Evolutionary conservation across 208 protist species (phyloP), one percentile per base, ranked within the genome.

Genomic region (Leishmania aethiopica): DNA sequence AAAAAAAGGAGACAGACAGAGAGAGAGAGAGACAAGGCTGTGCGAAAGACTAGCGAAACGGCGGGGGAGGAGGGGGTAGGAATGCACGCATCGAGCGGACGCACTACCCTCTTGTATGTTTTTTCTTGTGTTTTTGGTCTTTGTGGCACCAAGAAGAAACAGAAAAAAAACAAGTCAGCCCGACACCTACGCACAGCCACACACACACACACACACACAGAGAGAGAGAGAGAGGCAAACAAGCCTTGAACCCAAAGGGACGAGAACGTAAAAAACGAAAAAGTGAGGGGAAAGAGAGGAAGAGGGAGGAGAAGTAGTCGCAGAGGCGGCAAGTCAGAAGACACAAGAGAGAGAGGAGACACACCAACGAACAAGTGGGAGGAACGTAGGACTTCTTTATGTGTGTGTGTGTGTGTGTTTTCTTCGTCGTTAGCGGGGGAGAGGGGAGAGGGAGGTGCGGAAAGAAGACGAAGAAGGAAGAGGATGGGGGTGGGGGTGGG

Each of bases 1-100:
- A 35, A 32, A 64, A 78, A 73, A 72, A 32, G 73, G 8, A 53
- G 66, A 71, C 55, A 77, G 76, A 53, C 55, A 57, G 47, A 62
- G 57, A 62, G 3, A 62, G 25, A 62, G 25, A 22, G 22, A 32
- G 13, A 15, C 59, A 64, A 10, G 59, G 28, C 59, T 64, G 28
- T 32, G 28, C 59, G 28, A 32, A 32, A 5, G 28, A 32, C 32
- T 7, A 69, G 62, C 15, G 62, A 40, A 37, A 42, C 1, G 32
- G 11, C 1, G 32, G 59, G 25, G 51, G 11, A 19, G 51, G 15
- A 19, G 15, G 11, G 60, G 60, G n/a, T 66, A 35, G 11, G 60
- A 19, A 17, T 37, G 0, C 60, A 11, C 6, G 19, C 42, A 73
- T 64, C 10, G 72, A 83, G 69, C 13, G 11, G 66, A 11, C 17